These are phyloP conservation scores for Celoporthe dispersa DNA, from an alignment of 2,329 filamentous ascomycete genomes.

Conservation along the genomic window DNA sequence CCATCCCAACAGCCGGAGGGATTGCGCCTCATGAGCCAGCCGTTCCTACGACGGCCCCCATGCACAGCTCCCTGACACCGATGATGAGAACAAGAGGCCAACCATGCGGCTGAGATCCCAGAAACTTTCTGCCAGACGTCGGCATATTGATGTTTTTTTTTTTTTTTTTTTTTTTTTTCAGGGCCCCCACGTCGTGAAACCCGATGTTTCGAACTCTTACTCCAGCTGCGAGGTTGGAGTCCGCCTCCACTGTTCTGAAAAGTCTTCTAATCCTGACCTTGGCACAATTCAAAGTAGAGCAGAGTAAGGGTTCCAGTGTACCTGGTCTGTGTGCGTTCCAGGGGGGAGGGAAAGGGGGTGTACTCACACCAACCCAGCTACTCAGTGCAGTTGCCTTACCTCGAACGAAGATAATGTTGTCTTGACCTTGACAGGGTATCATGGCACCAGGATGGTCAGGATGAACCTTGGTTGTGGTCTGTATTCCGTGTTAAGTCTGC, in stretches of 20 bases:
- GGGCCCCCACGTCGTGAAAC: background rate
- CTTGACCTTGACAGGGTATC: background rate
- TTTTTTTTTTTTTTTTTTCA: background rate
- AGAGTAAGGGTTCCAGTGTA: background rate
- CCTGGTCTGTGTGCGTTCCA: background rate
- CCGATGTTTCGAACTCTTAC: background rate
- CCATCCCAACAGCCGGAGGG: background rate
- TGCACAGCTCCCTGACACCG: background rate
- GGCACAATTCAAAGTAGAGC: background rate
- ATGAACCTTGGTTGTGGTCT: background rate
- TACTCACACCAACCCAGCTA: background rate
- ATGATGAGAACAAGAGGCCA: background rate
- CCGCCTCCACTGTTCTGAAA: background rate
- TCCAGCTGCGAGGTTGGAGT: background rate
- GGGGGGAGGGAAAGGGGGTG: background rate
- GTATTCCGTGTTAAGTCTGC: too few species aligned
- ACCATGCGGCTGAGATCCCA: background rate
- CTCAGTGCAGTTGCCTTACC: background rate
- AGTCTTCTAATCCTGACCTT: background rate
- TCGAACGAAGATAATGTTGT: background rate
- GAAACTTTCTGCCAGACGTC: background rate
- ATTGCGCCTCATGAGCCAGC: background rate
- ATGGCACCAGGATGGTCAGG: background rate
- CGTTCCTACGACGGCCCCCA: background rate
- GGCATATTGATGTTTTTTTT: background rate